phyloP scores from a whole-genome alignment of 2,329 filamentous ascomycete species.

The Xylaria multiplex region DNA sequence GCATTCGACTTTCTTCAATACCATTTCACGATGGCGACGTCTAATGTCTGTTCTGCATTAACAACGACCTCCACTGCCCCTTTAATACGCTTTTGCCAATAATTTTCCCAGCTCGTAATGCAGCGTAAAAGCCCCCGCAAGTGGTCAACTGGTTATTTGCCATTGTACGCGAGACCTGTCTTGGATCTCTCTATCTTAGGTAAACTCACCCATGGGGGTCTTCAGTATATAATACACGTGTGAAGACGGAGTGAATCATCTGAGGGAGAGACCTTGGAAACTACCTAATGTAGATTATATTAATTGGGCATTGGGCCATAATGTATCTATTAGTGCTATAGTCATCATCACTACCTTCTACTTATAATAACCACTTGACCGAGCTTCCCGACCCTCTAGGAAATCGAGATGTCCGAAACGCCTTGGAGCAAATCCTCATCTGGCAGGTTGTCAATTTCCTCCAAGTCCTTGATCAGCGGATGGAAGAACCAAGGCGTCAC shows the following conservation, averaged over 20 bases:
- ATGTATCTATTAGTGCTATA: not conserved
- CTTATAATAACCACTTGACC: too few relatives aligned
- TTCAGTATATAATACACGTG: too few relatives aligned
- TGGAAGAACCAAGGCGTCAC: not conserved
- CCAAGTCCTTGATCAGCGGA: not conserved
- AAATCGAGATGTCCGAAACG: too few relatives aligned
- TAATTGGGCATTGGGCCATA: not conserved
- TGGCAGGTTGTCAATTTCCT: not conserved
- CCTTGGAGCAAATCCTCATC: too few relatives aligned
- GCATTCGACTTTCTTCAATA: conserved; percentile 12
- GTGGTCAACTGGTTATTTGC: too few relatives aligned
- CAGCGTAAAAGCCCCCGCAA: not conserved
- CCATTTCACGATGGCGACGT: conserved; percentile 4
- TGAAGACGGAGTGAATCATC: too few relatives aligned
- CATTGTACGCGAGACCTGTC: not conserved
- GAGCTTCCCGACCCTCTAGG: too few relatives aligned
- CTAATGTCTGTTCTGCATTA: not conserved
- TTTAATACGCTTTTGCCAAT: not conserved
- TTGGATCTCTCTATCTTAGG: not conserved
- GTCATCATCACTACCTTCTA: too few relatives aligned
- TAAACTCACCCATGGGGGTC: not conserved
- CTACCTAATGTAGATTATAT: too few relatives aligned
- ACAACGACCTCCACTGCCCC: not conserved
- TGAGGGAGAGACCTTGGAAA: too few relatives aligned
- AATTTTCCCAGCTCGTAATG: not conserved